Conservation (phyloP, 495 filamentous ascomycete species). For the Podospora tetraspora region DNA sequence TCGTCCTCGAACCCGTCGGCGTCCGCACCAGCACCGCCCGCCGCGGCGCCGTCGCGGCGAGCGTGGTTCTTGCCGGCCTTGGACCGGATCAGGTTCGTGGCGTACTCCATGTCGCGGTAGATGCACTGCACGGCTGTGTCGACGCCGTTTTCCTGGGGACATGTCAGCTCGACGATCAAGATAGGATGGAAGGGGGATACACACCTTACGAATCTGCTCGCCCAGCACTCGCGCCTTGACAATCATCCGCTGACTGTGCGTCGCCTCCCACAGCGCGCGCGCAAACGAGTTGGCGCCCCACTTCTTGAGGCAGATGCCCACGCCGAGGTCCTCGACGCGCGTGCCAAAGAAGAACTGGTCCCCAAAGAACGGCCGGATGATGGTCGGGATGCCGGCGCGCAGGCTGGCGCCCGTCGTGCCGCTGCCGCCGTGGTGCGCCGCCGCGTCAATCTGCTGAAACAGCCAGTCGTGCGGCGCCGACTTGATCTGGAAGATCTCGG, state of each 20-base stretch:
- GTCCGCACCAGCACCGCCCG: slow-evolving; percentile 8
- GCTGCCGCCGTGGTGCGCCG: slow-evolving; percentile 88
- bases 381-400: slow-evolving; percentile 85
- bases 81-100: slow-evolving; percentile 73
- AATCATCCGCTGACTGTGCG: slow-evolving; percentile 83
- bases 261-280: slow-evolving; percentile 86
- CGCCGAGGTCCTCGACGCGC: slow-evolving; percentile 85
- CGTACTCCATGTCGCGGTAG: slow-evolving; percentile 94
- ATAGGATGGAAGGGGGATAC: background rate
- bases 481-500: slow-evolving; percentile 80
- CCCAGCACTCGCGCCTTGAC: slow-evolving; percentile 75
- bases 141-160: slow-evolving; percentile 75
- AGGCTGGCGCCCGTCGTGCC: slow-evolving; percentile 94
- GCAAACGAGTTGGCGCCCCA: slow-evolving; percentile 78
- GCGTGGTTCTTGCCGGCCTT: slow-evolving; percentile 46
- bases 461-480: slow-evolving; percentile 96
- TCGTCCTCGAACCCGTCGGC: slow-evolving; percentile 29
- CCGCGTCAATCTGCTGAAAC: slow-evolving; percentile 89
- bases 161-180: too few species aligned
- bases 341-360: slow-evolving; percentile 95
- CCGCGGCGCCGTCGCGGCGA: slow-evolving; percentile 36
- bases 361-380: slow-evolving; percentile 95
- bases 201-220: slow-evolving; percentile 76
- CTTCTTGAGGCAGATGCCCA: slow-evolving; percentile 84
- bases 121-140: slow-evolving; percentile 84